phyloP scores from a whole-genome alignment of 495 filamentous ascomycete genomes.

The Aspergillus haitiensis region DNA sequence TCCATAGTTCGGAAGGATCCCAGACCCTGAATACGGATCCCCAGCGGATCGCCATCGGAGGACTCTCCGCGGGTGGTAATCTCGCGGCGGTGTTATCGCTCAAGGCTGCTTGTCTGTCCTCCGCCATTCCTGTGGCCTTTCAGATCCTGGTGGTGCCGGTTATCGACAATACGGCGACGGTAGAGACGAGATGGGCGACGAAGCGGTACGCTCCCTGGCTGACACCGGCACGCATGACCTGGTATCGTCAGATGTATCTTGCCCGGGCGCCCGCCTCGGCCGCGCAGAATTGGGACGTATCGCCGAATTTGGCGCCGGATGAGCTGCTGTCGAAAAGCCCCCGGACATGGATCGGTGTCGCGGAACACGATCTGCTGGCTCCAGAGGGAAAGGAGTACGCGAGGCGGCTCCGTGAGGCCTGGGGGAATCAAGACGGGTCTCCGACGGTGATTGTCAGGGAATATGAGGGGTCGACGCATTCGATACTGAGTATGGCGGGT shows the following conservation, averaged over 20 bases:
- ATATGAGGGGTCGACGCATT: neutral
- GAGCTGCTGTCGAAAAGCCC: neutral
- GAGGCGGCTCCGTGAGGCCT: neutral
- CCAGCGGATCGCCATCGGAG: neutral
- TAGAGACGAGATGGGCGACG: neutral
- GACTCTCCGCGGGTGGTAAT: conserved; percentile 4
- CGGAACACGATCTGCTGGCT: neutral
- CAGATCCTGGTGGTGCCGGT: conserved; percentile 4
- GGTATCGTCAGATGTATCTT: neutral
- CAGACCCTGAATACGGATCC: conserved; percentile 6
- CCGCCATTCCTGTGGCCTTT: neutral
- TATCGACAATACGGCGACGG: conserved; percentile 1
- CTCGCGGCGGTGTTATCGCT: neutral
- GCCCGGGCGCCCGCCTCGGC: neutral
- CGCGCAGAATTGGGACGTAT: neutral
- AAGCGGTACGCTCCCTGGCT: neutral
- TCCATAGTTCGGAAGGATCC: conserved; percentile 37
- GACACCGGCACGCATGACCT: neutral
- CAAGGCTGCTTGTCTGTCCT: neutral
- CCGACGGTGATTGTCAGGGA: neutral
- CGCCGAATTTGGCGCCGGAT: conserved; percentile 1
- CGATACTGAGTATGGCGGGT: neutral
- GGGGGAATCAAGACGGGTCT: neutral
- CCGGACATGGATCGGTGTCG: conserved; percentile 3
- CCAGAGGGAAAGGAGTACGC: neutral